Conservation (phyloP, 441 rosid species). For the Populus hybrid region DNA sequence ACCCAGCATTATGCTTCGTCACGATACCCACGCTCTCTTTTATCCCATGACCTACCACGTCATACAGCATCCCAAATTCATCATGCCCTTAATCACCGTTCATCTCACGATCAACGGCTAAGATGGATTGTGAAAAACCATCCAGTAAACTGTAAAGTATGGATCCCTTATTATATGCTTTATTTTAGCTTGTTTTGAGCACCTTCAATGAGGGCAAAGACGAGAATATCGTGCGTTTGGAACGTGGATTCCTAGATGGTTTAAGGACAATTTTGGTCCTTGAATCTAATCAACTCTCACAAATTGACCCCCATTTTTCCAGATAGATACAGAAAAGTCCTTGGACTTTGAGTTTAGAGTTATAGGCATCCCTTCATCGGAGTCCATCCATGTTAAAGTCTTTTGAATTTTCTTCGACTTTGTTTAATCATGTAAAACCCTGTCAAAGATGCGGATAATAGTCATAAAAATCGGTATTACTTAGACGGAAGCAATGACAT, state of each 20-base stretch:
- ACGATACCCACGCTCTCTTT: background rate
- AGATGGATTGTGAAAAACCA: background rate
- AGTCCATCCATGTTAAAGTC: no score
- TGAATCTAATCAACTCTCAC: no score
- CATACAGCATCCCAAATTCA: rapidly evolving
- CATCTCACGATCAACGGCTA: constrained; percentile 1
- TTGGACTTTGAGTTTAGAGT: no score
- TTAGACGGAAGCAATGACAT: no score
- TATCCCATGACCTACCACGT: background rate
- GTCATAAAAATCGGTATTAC: no score
- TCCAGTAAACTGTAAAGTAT: rapidly evolving
- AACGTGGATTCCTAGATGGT: background rate
- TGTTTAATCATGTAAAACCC: no score
- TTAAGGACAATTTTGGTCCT: no score
- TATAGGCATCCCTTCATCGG: no score
- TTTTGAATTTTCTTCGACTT: no score
- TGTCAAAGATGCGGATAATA: no score
- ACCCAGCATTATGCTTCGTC: background rate
- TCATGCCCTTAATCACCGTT: constrained; percentile 2
- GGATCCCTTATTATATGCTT: background rate
- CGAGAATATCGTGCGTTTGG: background rate
- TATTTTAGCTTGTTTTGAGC: background rate
- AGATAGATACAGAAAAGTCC: no score
- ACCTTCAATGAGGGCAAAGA: background rate
- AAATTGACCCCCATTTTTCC: no score